These are phyloP conservation scores for Pelargonium australe DNA, from an alignment of 441 rosid species.

Conservation along the genomic window DNA sequence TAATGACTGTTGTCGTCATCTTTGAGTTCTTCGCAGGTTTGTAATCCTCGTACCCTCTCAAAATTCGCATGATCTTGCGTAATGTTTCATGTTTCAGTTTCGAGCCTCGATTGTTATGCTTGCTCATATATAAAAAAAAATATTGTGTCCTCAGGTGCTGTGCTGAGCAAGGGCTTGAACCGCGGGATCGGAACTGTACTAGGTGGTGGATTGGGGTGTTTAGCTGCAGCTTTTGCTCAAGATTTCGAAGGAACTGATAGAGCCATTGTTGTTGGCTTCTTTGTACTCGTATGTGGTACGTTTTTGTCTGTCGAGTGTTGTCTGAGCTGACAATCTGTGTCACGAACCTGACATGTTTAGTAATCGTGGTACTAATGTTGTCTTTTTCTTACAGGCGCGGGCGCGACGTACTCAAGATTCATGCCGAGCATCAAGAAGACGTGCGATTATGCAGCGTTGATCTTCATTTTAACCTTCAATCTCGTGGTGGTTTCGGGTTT, in stretches of 20 bases:
- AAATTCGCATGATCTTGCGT: too few relatives aligned
- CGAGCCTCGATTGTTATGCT: neutral
- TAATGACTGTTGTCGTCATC: slow-evolving; percentile 67
- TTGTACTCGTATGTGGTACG: slow-evolving; percentile 59
- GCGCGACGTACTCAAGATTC: slow-evolving; percentile 49
- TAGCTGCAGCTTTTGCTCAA: slow-evolving; percentile 46
- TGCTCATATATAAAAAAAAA: too few relatives aligned
- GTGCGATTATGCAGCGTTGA: slow-evolving; percentile 62
- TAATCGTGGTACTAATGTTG: too few relatives aligned
- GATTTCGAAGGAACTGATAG: slow-evolving; percentile 40
- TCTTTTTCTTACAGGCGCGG: slow-evolving; percentile 37
- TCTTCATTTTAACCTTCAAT: slow-evolving; percentile 74
- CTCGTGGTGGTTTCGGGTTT: slow-evolving; percentile 61
- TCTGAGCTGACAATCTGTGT: slow-evolving; percentile 22
- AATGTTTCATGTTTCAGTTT: too few relatives aligned
- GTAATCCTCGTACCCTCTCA: too few relatives aligned
- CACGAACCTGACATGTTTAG: too few relatives aligned
- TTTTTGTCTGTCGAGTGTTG: neutral
- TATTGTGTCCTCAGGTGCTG: slow-evolving; percentile 45
- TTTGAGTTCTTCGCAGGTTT: slow-evolving; percentile 63
- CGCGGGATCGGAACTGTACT: slow-evolving; percentile 67
- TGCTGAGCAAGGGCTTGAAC: slow-evolving; percentile 68
- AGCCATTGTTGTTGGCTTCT: slow-evolving; percentile 39
- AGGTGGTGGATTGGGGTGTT: slow-evolving; percentile 68
- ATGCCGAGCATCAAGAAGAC: slow-evolving; percentile 47